Evolutionary conservation across 1,139 yeast genomes (phyloP), one percentile per base, ranked within the genome.

Genomic region (Pichia sp.): DNA sequence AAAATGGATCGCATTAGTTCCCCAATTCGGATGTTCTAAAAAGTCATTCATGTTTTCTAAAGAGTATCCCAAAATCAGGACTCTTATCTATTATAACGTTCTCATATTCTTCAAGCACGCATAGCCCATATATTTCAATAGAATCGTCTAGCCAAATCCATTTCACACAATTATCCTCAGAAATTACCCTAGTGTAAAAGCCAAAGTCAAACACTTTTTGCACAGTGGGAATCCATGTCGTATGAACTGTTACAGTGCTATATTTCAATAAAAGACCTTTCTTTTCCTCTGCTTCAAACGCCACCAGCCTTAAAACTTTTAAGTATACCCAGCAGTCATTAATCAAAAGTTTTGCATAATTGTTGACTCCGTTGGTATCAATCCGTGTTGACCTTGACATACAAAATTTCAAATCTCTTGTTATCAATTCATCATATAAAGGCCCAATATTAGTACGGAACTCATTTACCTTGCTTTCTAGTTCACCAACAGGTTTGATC

Each of bases 121-220:
- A 40, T 8, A 40, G 10, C 19, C 15, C 44, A 40, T 15, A 40
- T 19, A 40, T 19, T 19, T 40, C 7, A 15, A 40, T 15, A 40
- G 44, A 40, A 40, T 40, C 44, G 15, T 40, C 42, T 30, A 23
- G 15, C 49, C 48, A 30, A 32, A 23, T 30, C 48, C 40, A 45
- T 23, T 13, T 16, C n/a, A 23, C 19, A 15, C 11, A 7, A 26
- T 23, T 32, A 23, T 16, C 29, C 19, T 23, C 43, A 11, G 44
- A 40, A n/a, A 19, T 40, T 8, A 40, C 15, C 19, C 26, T n/a
- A 40, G 40, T 13, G 15, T 13, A 36, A 13, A 13, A 13, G 40
- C 40, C 13, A 36, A 36, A 36, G 15, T 36, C 44, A 40, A 40
- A 40, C 10, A 19, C 16, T 19, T n/a, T n/a, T 40, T 10, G 26